Base-by-base conservation (phyloP, 1,284 basidiomycete species). In the Malassezia sympodialis region DNA sequence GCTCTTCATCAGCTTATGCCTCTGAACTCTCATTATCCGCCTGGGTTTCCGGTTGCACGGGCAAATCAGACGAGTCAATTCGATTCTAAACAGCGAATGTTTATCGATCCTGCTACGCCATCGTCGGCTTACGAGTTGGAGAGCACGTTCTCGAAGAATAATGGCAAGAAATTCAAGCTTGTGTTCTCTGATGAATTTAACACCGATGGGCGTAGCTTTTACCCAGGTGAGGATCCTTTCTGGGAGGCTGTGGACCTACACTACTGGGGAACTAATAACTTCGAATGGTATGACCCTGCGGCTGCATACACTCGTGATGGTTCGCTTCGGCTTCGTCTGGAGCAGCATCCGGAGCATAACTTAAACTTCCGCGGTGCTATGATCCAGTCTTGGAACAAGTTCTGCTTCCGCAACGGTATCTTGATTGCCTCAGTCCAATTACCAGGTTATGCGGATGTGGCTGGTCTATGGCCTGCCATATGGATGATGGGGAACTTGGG, bases 321-420 rank as follows among this genome's bases (percentile, higher is more conserved):
- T 10, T 79, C 82, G 30, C 80, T 98, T 35, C 81, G 85, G 66
- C 85, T 96, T 66, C 88, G 85, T 0, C 53, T 69, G 10, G 60
- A 57, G 27, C 44, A 70, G 58, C 54, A 60, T 17, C 48, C 57
- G 11, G 63, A 64, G 34, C 84, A 94, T 74, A 82, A 80, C 49
- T 79, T 94, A 59, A 76, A 87, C 64, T 71, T 71, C 59, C 65
- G 80, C 81, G 8, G 89, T 40, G 80, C 78, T 21, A 78, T 79
- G 76, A 58, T 80, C 14, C 77, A 77, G 50, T 72, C 75, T 0
- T 80, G 88, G 88, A 90, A 90, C 75, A 89, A 94, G 75, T 86
- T 96, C 58, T 94, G 91, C 77, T 96, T 93, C 76, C 93, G 85
- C 4, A 88, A 87, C 0, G 91, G 89, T 1, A 90, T 90, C 71